Conservation (phyloP, 2,329 filamentous ascomycete genomes). For the Phialemoniopsis sp. region DNA sequence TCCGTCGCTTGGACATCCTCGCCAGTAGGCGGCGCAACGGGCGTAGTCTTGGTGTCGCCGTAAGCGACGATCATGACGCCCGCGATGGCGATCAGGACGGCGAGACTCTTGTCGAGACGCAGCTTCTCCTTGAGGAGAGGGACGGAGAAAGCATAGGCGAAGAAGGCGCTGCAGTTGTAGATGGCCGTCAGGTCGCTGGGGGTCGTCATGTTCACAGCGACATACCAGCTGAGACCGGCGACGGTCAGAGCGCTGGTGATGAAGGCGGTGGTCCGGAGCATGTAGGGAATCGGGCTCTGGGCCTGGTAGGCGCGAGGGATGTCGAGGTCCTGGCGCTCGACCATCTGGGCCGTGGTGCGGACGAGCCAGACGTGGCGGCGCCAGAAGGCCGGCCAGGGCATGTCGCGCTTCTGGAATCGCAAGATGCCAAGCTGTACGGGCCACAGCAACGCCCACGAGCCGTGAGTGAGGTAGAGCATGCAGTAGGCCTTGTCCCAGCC, state of each 20-base stretch:
- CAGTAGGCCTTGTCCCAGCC: conserved; percentile 99
- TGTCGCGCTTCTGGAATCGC: conserved; percentile 70
- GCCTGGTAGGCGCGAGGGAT: conserved; percentile 40
- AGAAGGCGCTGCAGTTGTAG: conserved; percentile 99
- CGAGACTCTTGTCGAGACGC: conserved; percentile 77
- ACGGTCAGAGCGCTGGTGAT: conserved; percentile 84
- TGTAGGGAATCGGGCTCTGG: conserved; percentile 53
- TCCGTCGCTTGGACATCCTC: too few species aligned
- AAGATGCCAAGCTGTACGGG: conserved; percentile 77
- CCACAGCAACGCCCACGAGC: conserved; percentile 90
- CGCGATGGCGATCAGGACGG: conserved; percentile 80
- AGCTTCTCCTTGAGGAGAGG: conserved; percentile 83
- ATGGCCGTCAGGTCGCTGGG: conserved; percentile 94
- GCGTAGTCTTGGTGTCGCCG: too few species aligned
- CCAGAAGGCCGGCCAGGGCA: conserved; percentile 86
- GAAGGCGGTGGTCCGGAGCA: conserved; percentile 73
- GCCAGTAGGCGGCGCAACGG: too few species aligned
- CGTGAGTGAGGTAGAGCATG: conserved; percentile 98
- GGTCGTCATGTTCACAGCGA: conserved; percentile 90
- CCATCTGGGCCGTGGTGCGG: conserved; percentile 67
- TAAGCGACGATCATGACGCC: conserved; percentile 96
- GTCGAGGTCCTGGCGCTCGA: conserved; percentile 72
- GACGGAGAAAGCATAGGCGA: conserved; percentile 95
- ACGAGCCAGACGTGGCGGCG: conserved; percentile 51
- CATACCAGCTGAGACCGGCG: conserved; percentile 90